A percentile compares a stretch with the other conserved stretches of the same genome.
phyloP scores from a whole-genome alignment of 495 filamentous ascomycete genomes.

The Xylaria intraflava region DNA sequence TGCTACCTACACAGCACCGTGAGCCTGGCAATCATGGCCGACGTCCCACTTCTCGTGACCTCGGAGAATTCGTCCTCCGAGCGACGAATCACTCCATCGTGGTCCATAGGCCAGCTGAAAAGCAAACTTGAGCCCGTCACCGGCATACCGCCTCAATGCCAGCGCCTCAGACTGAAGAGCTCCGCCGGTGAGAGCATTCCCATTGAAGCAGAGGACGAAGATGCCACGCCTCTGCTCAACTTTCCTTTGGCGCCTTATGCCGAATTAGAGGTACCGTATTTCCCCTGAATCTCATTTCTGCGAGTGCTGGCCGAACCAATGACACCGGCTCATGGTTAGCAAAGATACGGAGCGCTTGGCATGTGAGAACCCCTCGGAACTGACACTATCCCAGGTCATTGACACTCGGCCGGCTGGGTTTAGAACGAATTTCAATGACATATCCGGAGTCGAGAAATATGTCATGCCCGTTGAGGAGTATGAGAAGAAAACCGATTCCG shows the following conservation, averaged over 20 bases:
- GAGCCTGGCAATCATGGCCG: conserved; percentile 53
- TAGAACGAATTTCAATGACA: conserved; percentile 69
- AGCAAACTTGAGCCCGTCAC: conserved; percentile 88
- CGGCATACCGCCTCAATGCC: conserved; percentile 74
- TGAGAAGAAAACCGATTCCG: conserved; percentile 73
- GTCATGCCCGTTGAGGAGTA: conserved; percentile 75
- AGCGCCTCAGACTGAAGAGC: conserved; percentile 62
- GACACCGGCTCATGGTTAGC: background rate
- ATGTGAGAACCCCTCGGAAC: background rate
- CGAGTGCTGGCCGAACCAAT: background rate
- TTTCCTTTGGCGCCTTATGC: conserved; percentile 66
- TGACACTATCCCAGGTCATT: conserved; percentile 51
- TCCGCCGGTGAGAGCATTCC: conserved; percentile 46
- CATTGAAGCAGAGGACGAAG: conserved; percentile 62
- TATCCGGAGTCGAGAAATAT: conserved; percentile 80
- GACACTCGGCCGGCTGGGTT: conserved; percentile 69
- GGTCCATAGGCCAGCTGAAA: conserved; percentile 83
- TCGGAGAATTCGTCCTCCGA: conserved; percentile 72
- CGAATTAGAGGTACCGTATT: conserved; percentile 63
- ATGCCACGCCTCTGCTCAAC: conserved; percentile 50
- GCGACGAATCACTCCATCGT: conserved; percentile 84
- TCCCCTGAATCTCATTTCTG: background rate
- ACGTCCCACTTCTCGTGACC: conserved; percentile 78
- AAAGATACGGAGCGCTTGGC: background rate
- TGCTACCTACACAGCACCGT: conserved; percentile 23